A percentile compares a stretch with the other conserved stretches of the same genome.
These are phyloP conservation scores for Eimeria sp. DNA, from an alignment of 169 alveolate species.

Conservation along the genomic window DNA sequence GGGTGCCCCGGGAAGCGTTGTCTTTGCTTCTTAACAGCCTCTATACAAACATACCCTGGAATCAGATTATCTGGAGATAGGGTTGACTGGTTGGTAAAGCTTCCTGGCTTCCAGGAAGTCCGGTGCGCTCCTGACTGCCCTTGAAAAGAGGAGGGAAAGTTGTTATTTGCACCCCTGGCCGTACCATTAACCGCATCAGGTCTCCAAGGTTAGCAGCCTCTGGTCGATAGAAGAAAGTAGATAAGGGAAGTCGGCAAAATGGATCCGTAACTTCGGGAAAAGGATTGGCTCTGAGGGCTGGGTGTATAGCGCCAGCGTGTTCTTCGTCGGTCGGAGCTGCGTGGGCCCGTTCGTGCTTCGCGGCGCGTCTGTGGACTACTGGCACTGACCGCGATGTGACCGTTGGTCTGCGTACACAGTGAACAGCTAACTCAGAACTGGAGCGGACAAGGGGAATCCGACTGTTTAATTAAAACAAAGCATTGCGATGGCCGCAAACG, in stretches of 20 bases:
- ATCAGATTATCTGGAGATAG: too few relatives aligned
- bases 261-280: constrained; percentile 96
- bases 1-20: constrained; percentile 95
- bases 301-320: constrained; percentile 80
- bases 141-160: constrained; percentile 92
- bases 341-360: constrained; percentile 72
- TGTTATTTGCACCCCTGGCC: constrained; percentile 90
- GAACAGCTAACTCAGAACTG: constrained; percentile 94
- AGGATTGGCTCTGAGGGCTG: constrained; percentile 97
- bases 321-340: neutral
- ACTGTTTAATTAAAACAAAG: constrained; percentile 90
- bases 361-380: constrained; percentile 83
- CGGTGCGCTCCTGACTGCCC: constrained; percentile 71
- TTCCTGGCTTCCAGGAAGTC: constrained; percentile 26
- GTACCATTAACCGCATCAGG: constrained; percentile 98
- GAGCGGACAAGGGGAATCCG: constrained; percentile 96
- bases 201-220: constrained; percentile 97
- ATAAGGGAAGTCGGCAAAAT: constrained; percentile 96
- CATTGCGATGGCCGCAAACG: constrained; percentile 92
- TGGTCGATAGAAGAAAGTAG: constrained; percentile 95
- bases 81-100: constrained; percentile 10
- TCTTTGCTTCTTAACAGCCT: constrained; percentile 90
- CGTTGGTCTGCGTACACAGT: constrained; percentile 82
- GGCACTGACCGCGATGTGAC: constrained; percentile 85
- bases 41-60: neutral